Percentiles rank a stretch among this genome's conserved stretches.
Evolutionary conservation across 495 filamentous ascomycete genomes (phyloP).

Genomic region (Penicillium manginii): DNA sequence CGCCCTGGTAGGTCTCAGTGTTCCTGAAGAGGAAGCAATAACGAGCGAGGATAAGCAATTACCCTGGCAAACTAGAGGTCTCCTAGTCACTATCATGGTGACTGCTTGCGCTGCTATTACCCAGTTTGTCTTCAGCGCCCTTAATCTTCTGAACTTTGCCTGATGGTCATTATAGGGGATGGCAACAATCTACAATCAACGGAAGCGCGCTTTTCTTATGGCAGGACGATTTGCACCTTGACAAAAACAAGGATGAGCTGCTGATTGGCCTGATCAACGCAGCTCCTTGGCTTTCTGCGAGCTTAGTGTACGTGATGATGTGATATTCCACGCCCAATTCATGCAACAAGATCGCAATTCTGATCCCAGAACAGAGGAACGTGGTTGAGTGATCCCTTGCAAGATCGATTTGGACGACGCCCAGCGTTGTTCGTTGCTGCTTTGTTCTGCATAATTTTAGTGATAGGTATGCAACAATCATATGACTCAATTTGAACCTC

Average conservation of each 20-base stretch:
- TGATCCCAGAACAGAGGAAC: not conserved
- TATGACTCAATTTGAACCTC: not conserved
- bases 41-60: constrained; percentile 8
- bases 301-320: constrained; percentile 40
- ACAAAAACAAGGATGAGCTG: constrained; percentile 32
- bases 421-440: constrained; percentile 68
- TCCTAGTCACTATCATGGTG: constrained; percentile 28
- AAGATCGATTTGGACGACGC: constrained; percentile 64
- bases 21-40: not conserved
- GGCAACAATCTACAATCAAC: constrained; percentile 72
- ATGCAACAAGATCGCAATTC: no score
- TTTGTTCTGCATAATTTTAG: constrained; percentile 60
- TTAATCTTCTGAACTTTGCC: not conserved
- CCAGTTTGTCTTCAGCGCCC: constrained; percentile 24
- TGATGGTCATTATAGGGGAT: constrained; percentile 41
- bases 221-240: constrained; percentile 43
- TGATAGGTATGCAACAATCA: constrained; percentile 59
- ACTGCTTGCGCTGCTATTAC: constrained; percentile 35
- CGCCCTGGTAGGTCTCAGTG: constrained; percentile 1
- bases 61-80: constrained; percentile 23
- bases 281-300: constrained; percentile 33
- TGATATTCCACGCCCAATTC: no score
- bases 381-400: constrained; percentile 71
- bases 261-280: constrained; percentile 45
- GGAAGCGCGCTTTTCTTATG: constrained; percentile 65